Percentiles rank a stretch among this genome's conserved stretches.
phyloP scores from a whole-genome alignment of 163 green algal genomes.

The Scenedesmus sp. region DNA sequence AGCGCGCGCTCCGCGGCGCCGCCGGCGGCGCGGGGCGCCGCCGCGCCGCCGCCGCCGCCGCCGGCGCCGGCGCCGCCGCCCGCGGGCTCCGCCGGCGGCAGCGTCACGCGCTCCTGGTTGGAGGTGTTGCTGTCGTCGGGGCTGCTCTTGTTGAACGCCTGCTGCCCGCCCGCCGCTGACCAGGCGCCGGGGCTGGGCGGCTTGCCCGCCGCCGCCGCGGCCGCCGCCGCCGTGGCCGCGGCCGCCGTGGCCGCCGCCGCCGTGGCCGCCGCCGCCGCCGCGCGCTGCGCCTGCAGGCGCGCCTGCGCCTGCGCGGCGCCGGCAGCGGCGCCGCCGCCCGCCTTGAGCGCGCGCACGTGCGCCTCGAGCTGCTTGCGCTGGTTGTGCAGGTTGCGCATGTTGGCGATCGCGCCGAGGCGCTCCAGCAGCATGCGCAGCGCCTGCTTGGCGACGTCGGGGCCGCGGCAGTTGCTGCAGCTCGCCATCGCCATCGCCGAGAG shows the following conservation, averaged over 20 bases:
- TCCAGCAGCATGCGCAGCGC: slow-evolving; percentile 46
- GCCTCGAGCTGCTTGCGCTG: slow-evolving; percentile 28
- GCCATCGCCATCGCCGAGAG: slow-evolving; percentile 6
- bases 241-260: background rate
- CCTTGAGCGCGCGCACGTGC: slow-evolving; percentile 30
- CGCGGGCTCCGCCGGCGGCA: background rate
- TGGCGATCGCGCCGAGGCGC: slow-evolving; percentile 26
- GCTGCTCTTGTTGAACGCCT: slow-evolving; percentile 46
- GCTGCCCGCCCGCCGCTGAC: slow-evolving; percentile 29
- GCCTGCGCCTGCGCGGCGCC: background rate
- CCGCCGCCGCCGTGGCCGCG: background rate
- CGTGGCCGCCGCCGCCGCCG: background rate
- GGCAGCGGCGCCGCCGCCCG: background rate
- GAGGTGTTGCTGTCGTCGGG: slow-evolving; percentile 29
- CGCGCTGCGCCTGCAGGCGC: slow-evolving; percentile 6
- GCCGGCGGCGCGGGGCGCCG: background rate
- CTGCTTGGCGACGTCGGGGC: slow-evolving; percentile 34
- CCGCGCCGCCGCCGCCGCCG: background rate
- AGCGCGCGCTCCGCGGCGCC: slow-evolving; percentile 4
- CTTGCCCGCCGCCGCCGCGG: slow-evolving; percentile 2
- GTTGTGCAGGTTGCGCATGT: slow-evolving; percentile 32
- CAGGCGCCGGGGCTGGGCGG: slow-evolving; percentile 18
- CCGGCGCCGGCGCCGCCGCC: background rate
- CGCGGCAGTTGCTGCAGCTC: slow-evolving; percentile 9
- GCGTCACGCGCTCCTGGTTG: slow-evolving; percentile 41